phyloP scores from a whole-genome alignment of 371 early-diverging fungal species.

The Mortierella sp. region DNA sequence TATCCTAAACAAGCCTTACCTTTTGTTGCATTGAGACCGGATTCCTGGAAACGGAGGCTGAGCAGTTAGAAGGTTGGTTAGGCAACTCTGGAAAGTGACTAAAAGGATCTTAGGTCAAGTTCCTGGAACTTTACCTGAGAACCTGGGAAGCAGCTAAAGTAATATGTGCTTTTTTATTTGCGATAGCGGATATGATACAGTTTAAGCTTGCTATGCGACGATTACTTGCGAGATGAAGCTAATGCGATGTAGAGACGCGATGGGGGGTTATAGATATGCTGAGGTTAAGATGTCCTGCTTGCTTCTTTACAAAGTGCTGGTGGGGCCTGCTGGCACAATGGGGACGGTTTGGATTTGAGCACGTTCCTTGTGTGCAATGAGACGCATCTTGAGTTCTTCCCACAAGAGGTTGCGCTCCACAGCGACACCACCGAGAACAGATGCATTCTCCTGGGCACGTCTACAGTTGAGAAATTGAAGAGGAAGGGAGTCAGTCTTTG shows the following conservation, averaged over 20 bases:
- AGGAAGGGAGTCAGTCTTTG: too few species aligned
- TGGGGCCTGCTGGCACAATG: slow-evolving; percentile 32
- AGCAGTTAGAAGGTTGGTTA: too few species aligned
- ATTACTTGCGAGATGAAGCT: too few species aligned
- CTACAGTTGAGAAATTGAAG: slow-evolving; percentile 42
- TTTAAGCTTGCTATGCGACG: too few species aligned
- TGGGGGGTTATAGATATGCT: neutral
- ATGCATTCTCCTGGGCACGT: slow-evolving; percentile 95
- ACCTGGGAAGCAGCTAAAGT: too few species aligned
- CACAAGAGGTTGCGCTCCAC: slow-evolving; percentile 64
- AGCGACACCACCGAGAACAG: slow-evolving; percentile 67
- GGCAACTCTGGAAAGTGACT: too few species aligned
- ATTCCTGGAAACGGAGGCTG: too few species aligned
- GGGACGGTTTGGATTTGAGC: slow-evolving; percentile 46
- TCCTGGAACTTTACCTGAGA: too few species aligned
- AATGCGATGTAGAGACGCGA: neutral
- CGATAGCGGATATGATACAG: too few species aligned
- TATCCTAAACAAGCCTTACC: neutral
- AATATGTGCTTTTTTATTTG: too few species aligned
- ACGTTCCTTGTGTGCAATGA: slow-evolving; percentile 23
- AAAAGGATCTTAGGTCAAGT: too few species aligned
- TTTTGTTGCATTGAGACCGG: too few species aligned
- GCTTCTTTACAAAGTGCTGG: slow-evolving; percentile 36
- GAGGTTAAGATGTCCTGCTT: neutral
- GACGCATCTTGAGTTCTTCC: slow-evolving; percentile 60